A percentile compares a stretch with the other conserved stretches of the same genome.
Evolutionary conservation across 768 basidiomycete species (phyloP).

Genomic region (Hirschioporus abietinus): DNA sequence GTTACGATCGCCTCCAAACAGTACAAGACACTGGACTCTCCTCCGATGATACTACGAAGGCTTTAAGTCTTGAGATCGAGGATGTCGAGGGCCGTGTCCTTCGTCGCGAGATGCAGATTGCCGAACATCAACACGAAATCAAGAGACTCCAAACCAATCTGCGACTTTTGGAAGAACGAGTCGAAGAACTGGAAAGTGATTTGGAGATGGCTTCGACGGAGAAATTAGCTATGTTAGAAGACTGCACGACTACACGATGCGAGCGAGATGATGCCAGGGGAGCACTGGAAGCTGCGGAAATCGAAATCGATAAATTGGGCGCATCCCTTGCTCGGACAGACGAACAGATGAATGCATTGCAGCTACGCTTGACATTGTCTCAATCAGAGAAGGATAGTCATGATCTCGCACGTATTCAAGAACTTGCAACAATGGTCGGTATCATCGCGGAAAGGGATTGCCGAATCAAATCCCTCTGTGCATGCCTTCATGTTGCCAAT

Average conservation of each 20-base stretch:
- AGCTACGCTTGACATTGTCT: conserved; percentile 7
- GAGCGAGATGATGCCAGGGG: conserved; percentile 60
- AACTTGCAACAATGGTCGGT: conserved; percentile 21
- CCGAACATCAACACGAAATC: conserved; percentile 75
- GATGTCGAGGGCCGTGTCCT: conserved; percentile 62
- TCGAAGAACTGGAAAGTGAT: conserved; percentile 65
- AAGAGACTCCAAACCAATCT: conserved; percentile 71
- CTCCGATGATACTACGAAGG: conserved; percentile 33
- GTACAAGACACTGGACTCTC: conserved; percentile 65
- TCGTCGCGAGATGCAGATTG: conserved; percentile 69
- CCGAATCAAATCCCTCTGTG: background rate
- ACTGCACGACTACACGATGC: conserved; percentile 73
- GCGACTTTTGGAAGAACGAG: conserved; percentile 66
- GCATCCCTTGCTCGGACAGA: conserved; percentile 12
- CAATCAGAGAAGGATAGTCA: conserved; percentile 13
- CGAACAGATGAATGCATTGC: conserved; percentile 19
- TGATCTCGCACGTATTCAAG: conserved; percentile 4
- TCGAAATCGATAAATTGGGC: conserved; percentile 44
- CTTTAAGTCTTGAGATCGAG: conserved; percentile 59
- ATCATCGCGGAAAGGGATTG: conserved; percentile 13
- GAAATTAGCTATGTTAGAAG: conserved; percentile 79
- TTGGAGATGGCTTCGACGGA: conserved; percentile 59
- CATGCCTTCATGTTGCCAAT: background rate
- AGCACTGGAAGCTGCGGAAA: conserved; percentile 56
- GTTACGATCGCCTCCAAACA: conserved; percentile 57